phyloP scores from a whole-genome alignment of 2,329 filamentous ascomycete genomes.

The Fusarium protoensiforme region DNA sequence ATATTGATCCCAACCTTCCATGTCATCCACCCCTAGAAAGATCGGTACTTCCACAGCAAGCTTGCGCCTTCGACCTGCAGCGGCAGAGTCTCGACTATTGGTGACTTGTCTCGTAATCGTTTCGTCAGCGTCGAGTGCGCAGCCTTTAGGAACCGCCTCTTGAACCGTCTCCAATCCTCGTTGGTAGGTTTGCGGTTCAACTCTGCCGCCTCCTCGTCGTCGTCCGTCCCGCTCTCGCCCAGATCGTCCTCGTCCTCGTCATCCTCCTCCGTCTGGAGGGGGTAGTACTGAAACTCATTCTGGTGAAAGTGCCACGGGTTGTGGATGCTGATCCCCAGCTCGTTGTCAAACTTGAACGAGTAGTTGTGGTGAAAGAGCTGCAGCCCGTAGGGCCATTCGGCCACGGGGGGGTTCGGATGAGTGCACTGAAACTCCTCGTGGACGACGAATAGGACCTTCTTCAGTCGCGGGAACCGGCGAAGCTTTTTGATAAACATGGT shows the following conservation, averaged over 20 bases:
- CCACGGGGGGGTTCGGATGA: not conserved
- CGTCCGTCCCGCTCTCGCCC: not conserved
- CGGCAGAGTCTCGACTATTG: not conserved
- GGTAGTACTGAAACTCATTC: slow-evolving; percentile 27
- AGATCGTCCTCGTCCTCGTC: slow-evolving; percentile 10
- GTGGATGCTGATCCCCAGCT: slow-evolving; percentile 3
- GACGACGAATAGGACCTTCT: slow-evolving; percentile 30
- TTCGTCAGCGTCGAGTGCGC: slow-evolving; percentile 16
- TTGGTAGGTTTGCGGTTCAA: slow-evolving; percentile 34
- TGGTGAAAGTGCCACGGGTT: slow-evolving; percentile 16
- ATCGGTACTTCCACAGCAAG: slow-evolving; percentile 28
- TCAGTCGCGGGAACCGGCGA: slow-evolving; percentile 14
- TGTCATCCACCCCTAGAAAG: slow-evolving; percentile 9
- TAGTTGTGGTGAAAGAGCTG: slow-evolving; percentile 28
- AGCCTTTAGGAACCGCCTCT: slow-evolving; percentile 30
- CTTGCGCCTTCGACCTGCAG: slow-evolving; percentile 29
- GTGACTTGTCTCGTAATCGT: not conserved
- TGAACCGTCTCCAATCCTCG: slow-evolving; percentile 34
- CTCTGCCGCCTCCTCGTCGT: slow-evolving; percentile 22
- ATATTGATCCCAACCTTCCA: slow-evolving; percentile 2
- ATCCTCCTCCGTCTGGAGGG: slow-evolving; percentile 12
- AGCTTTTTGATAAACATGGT: slow-evolving; percentile 33
- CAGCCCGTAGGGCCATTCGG: slow-evolving; percentile 15
- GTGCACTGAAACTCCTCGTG: slow-evolving; percentile 32
- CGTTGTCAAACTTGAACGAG: slow-evolving; percentile 17